Evolutionary conservation across 495 filamentous ascomycete species (phyloP).

Genomic region (Bathelium albidoporum): DNA sequence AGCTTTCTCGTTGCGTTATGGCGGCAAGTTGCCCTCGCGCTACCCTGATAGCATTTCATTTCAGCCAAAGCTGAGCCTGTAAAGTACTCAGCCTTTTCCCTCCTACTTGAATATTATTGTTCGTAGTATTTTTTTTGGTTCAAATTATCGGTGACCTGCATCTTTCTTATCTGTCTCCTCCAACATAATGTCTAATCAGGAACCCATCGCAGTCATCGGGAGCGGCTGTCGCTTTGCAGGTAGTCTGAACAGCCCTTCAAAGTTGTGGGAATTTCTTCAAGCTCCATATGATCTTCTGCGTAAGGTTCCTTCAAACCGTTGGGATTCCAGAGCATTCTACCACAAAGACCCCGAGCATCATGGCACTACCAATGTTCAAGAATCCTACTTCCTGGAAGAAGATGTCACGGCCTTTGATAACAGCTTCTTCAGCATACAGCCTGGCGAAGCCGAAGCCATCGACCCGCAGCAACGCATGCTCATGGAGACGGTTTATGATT

Average conservation of each 20-base stretch:
- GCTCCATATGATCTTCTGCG: not conserved
- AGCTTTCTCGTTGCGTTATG: too few relatives aligned
- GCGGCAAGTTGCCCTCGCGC: too few relatives aligned
- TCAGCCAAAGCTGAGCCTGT: too few relatives aligned
- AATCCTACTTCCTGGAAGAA: conserved; percentile 2
- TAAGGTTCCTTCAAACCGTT: not conserved
- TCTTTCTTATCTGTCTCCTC: too few relatives aligned
- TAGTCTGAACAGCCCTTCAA: not conserved
- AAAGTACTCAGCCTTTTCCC: too few relatives aligned
- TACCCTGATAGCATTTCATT: too few relatives aligned
- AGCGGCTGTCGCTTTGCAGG: not conserved
- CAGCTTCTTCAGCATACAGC: conserved; percentile 6
- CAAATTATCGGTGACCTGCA: too few relatives aligned
- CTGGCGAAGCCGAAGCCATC: conserved; percentile 6
- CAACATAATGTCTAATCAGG: not conserved
- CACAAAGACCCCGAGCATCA: not conserved
- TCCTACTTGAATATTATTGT: too few relatives aligned
- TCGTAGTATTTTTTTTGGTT: too few relatives aligned
- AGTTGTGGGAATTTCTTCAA: not conserved
- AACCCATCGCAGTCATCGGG: not conserved
- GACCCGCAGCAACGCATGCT: conserved; percentile 14
- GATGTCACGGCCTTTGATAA: conserved; percentile 4
- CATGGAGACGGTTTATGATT: conserved; percentile 7
- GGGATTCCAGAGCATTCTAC: not conserved
- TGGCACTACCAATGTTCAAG: not conserved